Base-by-base conservation (phyloP, 495 filamentous ascomycete species). In the Talaromyces wortmannii region DNA sequence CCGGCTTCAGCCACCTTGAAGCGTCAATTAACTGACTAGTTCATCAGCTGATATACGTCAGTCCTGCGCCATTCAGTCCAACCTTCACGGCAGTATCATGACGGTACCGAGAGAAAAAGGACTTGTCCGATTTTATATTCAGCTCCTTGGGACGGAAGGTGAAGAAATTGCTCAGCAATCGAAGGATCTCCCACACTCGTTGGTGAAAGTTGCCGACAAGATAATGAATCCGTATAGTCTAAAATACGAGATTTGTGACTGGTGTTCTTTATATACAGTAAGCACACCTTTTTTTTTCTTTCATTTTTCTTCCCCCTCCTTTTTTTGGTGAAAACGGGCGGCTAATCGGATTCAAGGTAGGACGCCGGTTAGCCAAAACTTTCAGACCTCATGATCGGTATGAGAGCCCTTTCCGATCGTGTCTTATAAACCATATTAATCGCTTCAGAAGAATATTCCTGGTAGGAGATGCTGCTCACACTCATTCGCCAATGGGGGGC, bases 291-390 rank as follows among this genome's bases (percentile, higher is more conserved):
- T 33, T 46, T 13, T 5, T 12, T 52, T 32, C 23, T 23, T 23
- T 23, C 23, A 23, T 23, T 23, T 23, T 23, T 23, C 23, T 23
- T 23, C 23, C 23, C 4, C 23, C 23, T 23, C 4, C 12, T 40
- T 6, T n/a, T 6, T 16, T 10, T 40, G 4, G 15, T 7, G 12
- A 16, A 32, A 16, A 15, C 15, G 15, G 6, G 17, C 3, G 10
- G n/a, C 17, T 29, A 32, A 3, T 7, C 11, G 7, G 36, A 4
- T 23, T 2, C 23, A 11, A 50, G 48, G 87, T 91, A 45, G 86
- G 86, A 2, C 88, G 91, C 70, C 80, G 88, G 32, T 84, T 91
- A 2, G 83, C 83, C 11, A 77, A 82, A 16, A 69, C 77, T 90
- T 90, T 58, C 80, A 77, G 8, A 65, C 75, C 11, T 64, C 79